Percentiles rank a stretch among this genome's conserved stretches.
Evolutionary conservation across 331 rosid species (phyloP).

Genomic region (Malus hybrid): DNA sequence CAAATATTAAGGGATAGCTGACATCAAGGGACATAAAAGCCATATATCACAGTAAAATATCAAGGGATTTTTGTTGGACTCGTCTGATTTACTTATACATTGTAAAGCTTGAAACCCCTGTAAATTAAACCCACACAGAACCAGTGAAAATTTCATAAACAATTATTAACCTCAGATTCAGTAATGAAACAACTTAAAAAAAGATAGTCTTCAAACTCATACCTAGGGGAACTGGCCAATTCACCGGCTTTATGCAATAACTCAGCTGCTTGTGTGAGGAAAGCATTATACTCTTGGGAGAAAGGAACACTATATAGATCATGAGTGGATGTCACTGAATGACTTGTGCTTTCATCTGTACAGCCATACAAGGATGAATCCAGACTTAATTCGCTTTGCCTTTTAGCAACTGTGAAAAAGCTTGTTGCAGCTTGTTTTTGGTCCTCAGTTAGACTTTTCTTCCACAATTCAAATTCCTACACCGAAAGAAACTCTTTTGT

Average conservation of each 20-base stretch:
- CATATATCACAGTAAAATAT: background rate
- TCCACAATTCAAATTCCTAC: slow-evolving; percentile 90
- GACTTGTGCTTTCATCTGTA: background rate
- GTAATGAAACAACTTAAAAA: background rate
- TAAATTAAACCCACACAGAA: background rate
- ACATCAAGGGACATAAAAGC: background rate
- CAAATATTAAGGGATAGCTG: background rate
- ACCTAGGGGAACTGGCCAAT: slow-evolving; percentile 57
- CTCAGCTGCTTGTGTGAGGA: slow-evolving; percentile 66
- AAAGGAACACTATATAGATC: slow-evolving; percentile 65
- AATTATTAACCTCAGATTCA: background rate
- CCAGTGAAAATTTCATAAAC: background rate
- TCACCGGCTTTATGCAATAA: slow-evolving; percentile 86
- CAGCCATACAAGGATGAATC: slow-evolving; percentile 32
- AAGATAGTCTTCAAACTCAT: background rate
- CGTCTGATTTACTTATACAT: background rate
- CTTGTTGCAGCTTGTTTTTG: slow-evolving; percentile 56
- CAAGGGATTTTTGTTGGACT: background rate
- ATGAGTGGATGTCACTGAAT: slow-evolving; percentile 20
- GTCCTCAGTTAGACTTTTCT: slow-evolving; percentile 47
- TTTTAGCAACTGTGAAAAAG: slow-evolving; percentile 74
- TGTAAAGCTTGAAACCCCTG: background rate
- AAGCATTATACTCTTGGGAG: slow-evolving; percentile 66
- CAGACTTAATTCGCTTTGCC: slow-evolving; percentile 53
- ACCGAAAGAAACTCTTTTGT: slow-evolving; percentile 19